Evolutionary conservation across 2,329 filamentous ascomycete genomes (phyloP), one percentile per base, ranked within the genome.

Genomic region (Botrytis elliptica): DNA sequence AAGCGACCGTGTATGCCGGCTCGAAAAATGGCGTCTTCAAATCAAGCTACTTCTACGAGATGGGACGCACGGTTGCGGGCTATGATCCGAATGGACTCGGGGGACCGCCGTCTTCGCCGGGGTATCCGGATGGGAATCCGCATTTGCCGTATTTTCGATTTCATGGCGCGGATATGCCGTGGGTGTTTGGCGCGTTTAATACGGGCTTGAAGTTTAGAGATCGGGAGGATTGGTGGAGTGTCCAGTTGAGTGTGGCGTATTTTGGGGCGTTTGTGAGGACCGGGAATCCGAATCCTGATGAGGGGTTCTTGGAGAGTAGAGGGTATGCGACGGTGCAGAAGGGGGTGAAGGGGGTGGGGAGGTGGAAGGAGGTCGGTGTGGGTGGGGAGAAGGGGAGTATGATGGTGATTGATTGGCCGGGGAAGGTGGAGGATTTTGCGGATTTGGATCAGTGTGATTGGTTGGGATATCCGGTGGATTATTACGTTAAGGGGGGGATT

Each of bases 21-120:
- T 67, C 74, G 0, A 36, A 78, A 46, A 83, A 83, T 2, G 76
- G 79, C 0, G 84, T 84, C 0, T 88, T 88, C 77, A 78, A 82
- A 40, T 81, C 82, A 8, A 81, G 85, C 0, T 88, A 85, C 76
- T 88, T 84, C 78, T 88, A 88, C 78, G 83, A 87, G 74, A 84
- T 88, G 76, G 83, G 87, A 29, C 85, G 86, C 42, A 84, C 84
- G 0, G 84, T 83, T 62, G 79, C 79, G 8, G 85, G 84, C 6
- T 88, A 85, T 75, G 86, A 87, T 64, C 86, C 86, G 0, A 88
- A 88, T 76, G 82, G 84, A 62, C 83, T 88, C 3, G 85, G 85
- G 3, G 82, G 83, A 0, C 83, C 85, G 20, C 82, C 85, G 1
- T 77, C 81, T 7, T 81, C 82, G 9, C 79, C 83, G 0, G 83